Evolutionary conservation across 225 moss, liverwort and hornwort species (phyloP).

Genomic region (Bryum argenteum): DNA sequence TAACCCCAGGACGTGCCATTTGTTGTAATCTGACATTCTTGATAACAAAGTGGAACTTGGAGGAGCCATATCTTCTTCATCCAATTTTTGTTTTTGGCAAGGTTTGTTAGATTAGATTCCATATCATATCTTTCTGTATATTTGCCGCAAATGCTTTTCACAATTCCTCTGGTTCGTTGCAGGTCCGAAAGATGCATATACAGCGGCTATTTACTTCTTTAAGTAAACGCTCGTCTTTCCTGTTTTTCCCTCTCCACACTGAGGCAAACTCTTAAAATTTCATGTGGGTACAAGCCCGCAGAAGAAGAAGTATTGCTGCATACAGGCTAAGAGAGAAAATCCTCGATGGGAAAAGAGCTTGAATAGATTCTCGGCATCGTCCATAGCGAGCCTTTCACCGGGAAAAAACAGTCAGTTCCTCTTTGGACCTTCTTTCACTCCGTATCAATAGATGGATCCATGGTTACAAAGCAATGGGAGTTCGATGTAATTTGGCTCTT

Average conservation of each 20-base stretch:
- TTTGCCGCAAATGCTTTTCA: slow-evolving; percentile 20
- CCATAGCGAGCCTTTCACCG: slow-evolving; percentile 60
- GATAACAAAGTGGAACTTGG: too few relatives aligned
- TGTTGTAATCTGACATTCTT: too few relatives aligned
- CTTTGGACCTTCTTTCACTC: not conserved
- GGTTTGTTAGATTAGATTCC: too few relatives aligned
- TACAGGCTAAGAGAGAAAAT: slow-evolving; percentile 30
- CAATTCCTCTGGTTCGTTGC: slow-evolving; percentile 17
- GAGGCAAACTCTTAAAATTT: not conserved
- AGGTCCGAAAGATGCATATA: slow-evolving; percentile 35
- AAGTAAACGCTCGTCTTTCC: slow-evolving; percentile 13
- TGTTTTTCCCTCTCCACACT: not conserved
- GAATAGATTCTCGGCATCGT: slow-evolving; percentile 56
- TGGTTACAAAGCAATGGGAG: too few relatives aligned
- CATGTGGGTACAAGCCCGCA: slow-evolving; percentile 29
- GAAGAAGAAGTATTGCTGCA: slow-evolving; percentile 33
- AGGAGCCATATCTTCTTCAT: too few relatives aligned
- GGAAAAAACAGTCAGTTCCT: slow-evolving; percentile 52
- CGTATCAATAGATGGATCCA: too few relatives aligned
- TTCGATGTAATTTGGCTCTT: too few relatives aligned
- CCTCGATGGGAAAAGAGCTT: slow-evolving; percentile 57
- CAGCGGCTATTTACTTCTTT: slow-evolving; percentile 10
- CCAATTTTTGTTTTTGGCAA: too few relatives aligned
- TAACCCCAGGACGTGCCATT: too few relatives aligned
- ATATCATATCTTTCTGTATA: too few relatives aligned